Evolutionary conservation across 371 early-diverging fungal species (phyloP), one percentile per base, ranked within the genome.

Genomic region (Apophysomyces trapeziformis): DNA sequence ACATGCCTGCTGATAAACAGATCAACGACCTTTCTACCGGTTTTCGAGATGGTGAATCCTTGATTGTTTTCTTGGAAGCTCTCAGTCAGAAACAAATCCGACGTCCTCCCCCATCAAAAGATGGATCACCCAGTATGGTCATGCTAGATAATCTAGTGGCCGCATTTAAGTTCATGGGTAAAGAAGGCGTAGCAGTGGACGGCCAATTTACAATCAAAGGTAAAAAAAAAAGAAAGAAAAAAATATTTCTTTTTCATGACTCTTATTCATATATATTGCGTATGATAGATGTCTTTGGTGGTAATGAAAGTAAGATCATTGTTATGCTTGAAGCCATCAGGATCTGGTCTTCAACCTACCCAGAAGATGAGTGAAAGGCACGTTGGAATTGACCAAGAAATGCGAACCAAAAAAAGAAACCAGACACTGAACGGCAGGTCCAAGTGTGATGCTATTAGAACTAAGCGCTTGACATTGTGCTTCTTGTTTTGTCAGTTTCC

Each of bases 141-240:
- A 83, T 84, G 84, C 75, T 88, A 7, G 86, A 88, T 63, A 85
- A 83, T 32, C 73, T 88, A 60, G 78, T 85, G 37, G 83, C 88
- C 6, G 88, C 85, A 1, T 86, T 88, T 71, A 86, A 88, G 64
- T 88, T 88, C 58, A 85, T 88, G 86, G 85, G 85, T 7, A 74
- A 83, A 16, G 86, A 85, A 47, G 86, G 86, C 5, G 76, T 88
- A 5, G 75, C 73, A 50, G 80, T 85, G 0, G 85, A 86, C 59
- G 85, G 85, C 0, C 69, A 70, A 6, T 86, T 77, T 61, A 88
- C 85, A 0, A 85, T 70, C 60, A 70, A 70, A 70, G 69, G 69
- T 69, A 62, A n/a, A 13, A 8, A 8, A 9, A 11, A 58, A 32
- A 35, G 18, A 3, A 21, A 58, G 3, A 13, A 38, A 7, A n/a